Conservation (phyloP, 345 rosid species). For the Odontarrhena argentea region DNA sequence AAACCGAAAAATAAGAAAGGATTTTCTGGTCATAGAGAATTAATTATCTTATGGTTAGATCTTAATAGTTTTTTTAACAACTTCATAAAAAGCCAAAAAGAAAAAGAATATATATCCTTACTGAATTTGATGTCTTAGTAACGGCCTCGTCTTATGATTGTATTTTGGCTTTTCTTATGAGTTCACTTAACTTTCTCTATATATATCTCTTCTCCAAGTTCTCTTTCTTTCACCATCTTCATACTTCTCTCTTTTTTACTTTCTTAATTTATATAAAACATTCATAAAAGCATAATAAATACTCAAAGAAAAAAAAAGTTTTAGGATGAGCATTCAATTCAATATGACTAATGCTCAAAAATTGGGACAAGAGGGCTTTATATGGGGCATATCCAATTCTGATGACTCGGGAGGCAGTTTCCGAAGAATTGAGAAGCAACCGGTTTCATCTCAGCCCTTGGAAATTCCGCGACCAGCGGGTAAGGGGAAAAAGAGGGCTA, state of each 20-base stretch:
- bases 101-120: constrained; percentile 31
- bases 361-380: constrained; percentile 40
- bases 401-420: constrained; percentile 36
- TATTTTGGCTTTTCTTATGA: constrained; percentile 50
- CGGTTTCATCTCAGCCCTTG: background rate
- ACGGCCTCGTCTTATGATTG: constrained; percentile 68
- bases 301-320: constrained; percentile 15
- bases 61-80: background rate
- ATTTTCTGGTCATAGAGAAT: too few species aligned
- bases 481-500: constrained; percentile 19
- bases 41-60: background rate
- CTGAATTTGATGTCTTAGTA: constrained; percentile 49
- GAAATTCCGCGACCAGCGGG: background rate
- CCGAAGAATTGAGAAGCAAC: constrained; percentile 5
- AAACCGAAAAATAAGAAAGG: background rate
- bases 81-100: constrained; percentile 14
- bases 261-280: constrained; percentile 1
- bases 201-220: constrained; percentile 22
- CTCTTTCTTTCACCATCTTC: constrained; percentile 35
- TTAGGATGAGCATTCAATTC: constrained; percentile 32
- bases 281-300: constrained; percentile 30
- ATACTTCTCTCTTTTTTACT: constrained; percentile 22
- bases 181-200: constrained; percentile 12
- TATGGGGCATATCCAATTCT: constrained; percentile 50
- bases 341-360: constrained; percentile 35